These are phyloP conservation scores for Teratosphaeria zuluensis DNA, from an alignment of 2,329 filamentous ascomycete species.

Conservation along the genomic window DNA sequence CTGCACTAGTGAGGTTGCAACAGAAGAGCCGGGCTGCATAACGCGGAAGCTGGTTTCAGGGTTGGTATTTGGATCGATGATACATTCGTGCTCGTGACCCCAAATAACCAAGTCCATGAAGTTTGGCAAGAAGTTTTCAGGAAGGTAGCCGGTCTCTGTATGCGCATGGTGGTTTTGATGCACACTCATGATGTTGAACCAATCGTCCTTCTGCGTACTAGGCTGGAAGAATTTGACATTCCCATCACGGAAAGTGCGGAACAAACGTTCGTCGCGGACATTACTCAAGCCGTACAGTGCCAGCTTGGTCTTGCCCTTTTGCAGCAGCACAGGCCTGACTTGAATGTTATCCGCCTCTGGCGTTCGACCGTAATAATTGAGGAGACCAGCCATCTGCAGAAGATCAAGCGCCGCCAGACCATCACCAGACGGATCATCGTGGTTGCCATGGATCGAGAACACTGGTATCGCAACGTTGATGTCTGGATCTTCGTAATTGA, in stretches of 20 bases:
- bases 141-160: conserved; percentile 85
- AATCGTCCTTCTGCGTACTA: conserved; percentile 68
- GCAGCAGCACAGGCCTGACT: conserved; percentile 81
- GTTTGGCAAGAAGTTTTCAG: conserved; percentile 83
- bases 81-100: conserved; percentile 95
- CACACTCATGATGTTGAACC: conserved; percentile 92
- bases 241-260: conserved; percentile 83
- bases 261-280: conserved; percentile 87
- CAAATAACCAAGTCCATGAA: conserved; percentile 89
- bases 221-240: conserved; percentile 92
- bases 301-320: conserved; percentile 87
- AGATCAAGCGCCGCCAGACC: conserved; percentile 85
- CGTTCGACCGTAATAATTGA: conserved; percentile 93
- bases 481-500: conserved; percentile 95
- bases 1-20: conserved; percentile 82
- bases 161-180: conserved; percentile 95
- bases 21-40: conserved; percentile 93
- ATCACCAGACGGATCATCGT: conserved; percentile 96
- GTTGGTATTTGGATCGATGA: conserved; percentile 76
- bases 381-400: conserved; percentile 76
- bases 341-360: conserved; percentile 89
- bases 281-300: conserved; percentile 93
- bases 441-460: conserved; percentile 97
- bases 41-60: conserved; percentile 86
- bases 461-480: conserved; percentile 97